Percentiles rank a stretch among this genome's conserved stretches.
Evolutionary conservation across 2,329 filamentous ascomycete genomes (phyloP).

Genomic region (Fusarium longipes): DNA sequence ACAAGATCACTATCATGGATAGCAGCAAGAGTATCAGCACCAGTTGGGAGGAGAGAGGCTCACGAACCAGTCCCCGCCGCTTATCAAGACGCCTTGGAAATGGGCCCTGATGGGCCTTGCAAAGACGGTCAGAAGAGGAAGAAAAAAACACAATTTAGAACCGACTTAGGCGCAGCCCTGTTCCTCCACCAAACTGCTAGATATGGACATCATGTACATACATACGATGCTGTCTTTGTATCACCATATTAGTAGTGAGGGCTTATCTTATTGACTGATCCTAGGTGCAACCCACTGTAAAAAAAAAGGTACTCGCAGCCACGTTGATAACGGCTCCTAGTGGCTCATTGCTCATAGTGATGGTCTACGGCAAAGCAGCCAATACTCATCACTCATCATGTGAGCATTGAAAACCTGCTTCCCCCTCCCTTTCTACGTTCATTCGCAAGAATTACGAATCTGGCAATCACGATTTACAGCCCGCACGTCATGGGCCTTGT

Average conservation of each 20-base stretch:
- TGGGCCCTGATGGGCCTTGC: slow-evolving; percentile 6
- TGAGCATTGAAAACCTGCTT: slow-evolving; percentile 6
- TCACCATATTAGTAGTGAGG: slow-evolving; percentile 19
- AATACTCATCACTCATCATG: slow-evolving; percentile 14
- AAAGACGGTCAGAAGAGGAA: slow-evolving; percentile 17
- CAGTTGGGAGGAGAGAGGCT: background rate
- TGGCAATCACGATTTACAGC: slow-evolving; percentile 9
- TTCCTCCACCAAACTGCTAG: slow-evolving; percentile 27
- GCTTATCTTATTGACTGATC: slow-evolving; percentile 15
- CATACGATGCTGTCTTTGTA: slow-evolving; percentile 23
- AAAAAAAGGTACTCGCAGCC: slow-evolving; percentile 16
- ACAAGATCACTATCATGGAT: slow-evolving; percentile 13
- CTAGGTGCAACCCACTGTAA: background rate
- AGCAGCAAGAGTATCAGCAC: slow-evolving; percentile 3
- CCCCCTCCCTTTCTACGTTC: background rate
- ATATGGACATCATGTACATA: slow-evolving; percentile 3
- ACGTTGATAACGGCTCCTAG: slow-evolving; percentile 36
- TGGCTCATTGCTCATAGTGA: slow-evolving; percentile 17
- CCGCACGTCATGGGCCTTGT: slow-evolving; percentile 33
- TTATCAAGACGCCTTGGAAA: slow-evolving; percentile 20
- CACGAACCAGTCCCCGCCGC: slow-evolving; percentile 21
- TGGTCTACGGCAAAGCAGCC: slow-evolving; percentile 16
- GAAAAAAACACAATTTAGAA: slow-evolving; percentile 2
- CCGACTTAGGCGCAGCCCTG: background rate
- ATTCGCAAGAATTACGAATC: background rate